phyloP scores from a whole-genome alignment of 2,329 filamentous ascomycete genomes.

The Gyromitra esculenta region DNA sequence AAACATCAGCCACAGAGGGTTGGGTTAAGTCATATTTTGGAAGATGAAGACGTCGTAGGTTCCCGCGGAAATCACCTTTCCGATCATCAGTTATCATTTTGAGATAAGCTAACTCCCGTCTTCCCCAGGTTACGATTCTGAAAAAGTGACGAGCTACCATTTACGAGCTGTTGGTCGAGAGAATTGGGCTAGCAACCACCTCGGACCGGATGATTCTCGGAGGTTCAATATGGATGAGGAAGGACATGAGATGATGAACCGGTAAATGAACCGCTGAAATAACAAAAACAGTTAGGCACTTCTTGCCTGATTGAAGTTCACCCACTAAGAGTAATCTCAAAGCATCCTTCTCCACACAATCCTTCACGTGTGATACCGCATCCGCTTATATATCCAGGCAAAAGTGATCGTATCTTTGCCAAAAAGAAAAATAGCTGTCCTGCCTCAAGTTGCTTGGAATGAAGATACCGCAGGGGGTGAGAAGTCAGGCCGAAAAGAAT shows the following conservation, averaged over 20 bases:
- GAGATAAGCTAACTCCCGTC: constrained; percentile 40
- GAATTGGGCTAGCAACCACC: constrained; percentile 34
- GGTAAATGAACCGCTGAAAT: constrained; percentile 52
- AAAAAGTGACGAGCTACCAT: constrained; percentile 51
- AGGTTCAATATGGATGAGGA: constrained; percentile 49
- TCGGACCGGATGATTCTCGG: constrained; percentile 44
- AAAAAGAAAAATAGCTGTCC: constrained; percentile 30
- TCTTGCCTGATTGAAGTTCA: constrained; percentile 46
- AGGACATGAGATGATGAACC: constrained; percentile 49
- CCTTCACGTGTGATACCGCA: constrained; percentile 46
- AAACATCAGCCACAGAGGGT: constrained; percentile 99
- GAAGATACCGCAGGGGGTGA: constrained; percentile 43
- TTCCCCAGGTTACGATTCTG: constrained; percentile 55
- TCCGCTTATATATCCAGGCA: constrained; percentile 45
- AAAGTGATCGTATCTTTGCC: constrained; percentile 39
- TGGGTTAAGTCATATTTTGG: constrained; percentile 87
- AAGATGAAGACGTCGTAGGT: constrained; percentile 89
- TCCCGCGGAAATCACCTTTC: constrained; percentile 26
- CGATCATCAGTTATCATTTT: constrained; percentile 26
- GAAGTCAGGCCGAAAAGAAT: constrained; percentile 35
- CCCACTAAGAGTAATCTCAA: constrained; percentile 45
- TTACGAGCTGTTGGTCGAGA: constrained; percentile 26
- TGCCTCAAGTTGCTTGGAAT: constrained; percentile 23
- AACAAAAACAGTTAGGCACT: constrained; percentile 48
- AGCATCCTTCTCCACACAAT: constrained; percentile 38